Percentiles rank a stretch among this genome's conserved stretches.
These are phyloP conservation scores for Salinomyces thailandicus DNA, from an alignment of 2,329 filamentous ascomycete species.

Conservation along the genomic window DNA sequence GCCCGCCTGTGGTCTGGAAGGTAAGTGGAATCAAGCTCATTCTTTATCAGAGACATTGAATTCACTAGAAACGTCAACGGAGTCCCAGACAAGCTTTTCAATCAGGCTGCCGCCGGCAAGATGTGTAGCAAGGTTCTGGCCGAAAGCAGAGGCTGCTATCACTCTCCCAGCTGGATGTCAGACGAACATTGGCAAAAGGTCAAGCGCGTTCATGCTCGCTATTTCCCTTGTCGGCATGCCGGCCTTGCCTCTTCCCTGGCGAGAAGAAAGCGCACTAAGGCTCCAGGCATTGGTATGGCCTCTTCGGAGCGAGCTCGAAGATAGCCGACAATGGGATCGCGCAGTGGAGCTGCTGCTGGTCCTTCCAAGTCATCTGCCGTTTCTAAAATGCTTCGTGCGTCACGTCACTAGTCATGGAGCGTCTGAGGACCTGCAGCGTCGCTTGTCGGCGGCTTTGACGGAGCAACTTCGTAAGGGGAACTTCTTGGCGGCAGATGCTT, in stretches of 20 bases:
- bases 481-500: conserved; percentile 6
- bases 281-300: conserved; percentile 10
- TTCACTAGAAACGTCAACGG: conserved; percentile 28
- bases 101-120: conserved; percentile 31
- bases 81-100: conserved; percentile 14
- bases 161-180: conserved; percentile 33
- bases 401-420: background rate
- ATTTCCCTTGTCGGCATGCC: conserved; percentile 14
- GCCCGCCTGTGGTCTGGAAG: background rate
- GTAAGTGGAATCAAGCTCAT: conserved; percentile 18
- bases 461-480: conserved; percentile 5
- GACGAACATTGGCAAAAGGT: conserved; percentile 10
- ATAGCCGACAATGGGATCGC: conserved; percentile 13
- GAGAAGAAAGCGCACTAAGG: conserved; percentile 12
- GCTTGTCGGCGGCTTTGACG: conserved; percentile 11
- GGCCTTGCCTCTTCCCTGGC: conserved; percentile 13
- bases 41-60: conserved; percentile 34
- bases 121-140: conserved; percentile 29
- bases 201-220: conserved; percentile 19
- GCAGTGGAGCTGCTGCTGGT: conserved; percentile 10
- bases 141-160: conserved; percentile 29
- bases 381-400: conserved; percentile 10
- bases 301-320: conserved; percentile 10
- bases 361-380: conserved; percentile 5
- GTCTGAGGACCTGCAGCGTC: conserved; percentile 8